Evolutionary conservation across 1,284 basidiomycete genomes (phyloP), one percentile per base, ranked within the genome.

Genomic region (Cryptococcus deneoformans): DNA sequence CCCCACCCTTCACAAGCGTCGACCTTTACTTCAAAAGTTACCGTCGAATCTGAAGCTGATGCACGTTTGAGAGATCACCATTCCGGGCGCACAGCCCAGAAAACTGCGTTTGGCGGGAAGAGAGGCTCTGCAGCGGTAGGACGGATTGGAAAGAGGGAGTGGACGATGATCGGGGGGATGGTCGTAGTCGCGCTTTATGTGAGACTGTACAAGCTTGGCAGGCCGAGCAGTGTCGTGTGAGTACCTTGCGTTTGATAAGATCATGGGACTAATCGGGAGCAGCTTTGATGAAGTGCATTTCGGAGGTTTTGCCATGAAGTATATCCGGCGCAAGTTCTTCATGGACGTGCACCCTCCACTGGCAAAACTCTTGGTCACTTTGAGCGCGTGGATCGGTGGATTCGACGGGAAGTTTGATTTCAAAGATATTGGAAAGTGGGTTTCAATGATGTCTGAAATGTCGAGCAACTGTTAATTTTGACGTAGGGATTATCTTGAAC

Each of bases 271-370:
- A 48, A 16, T 2, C 12, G 14, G 11, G 16, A 9, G 8, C 69
- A 95, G 92, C 16, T 97, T 97, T 74, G 93, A 97, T 71, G 93
- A 97, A 77, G 93, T 96, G 0, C 93, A 96, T 76, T 96, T 97
- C 77, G 93, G 93, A 60, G 94, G 94, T 74, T 95, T 96, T 72
- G 90, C 93, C 1, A 84, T 85, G 54, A 92, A 91, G 71, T 84
- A 84, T 63, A 77, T 99, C 74, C 92, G 94, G 75, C 89, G 92
- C 70, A 89, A 92, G 72, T 96, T 95, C 81, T 96, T 95, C 80
- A 84, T 99, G 77, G 96, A 99, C 72, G 95, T 99, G 1, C 95
- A 99, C 73, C 95, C 96, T 0, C 96, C 96, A 1, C 82, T 99
- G 6, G 95, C 94, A 37, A 99, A 99, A 74, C 83, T 99, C 24